Evolutionary conservation across 2,329 filamentous ascomycete species (phyloP), one percentile per base, ranked within the genome.

Genomic region (Chalaropsis thielavioides): DNA sequence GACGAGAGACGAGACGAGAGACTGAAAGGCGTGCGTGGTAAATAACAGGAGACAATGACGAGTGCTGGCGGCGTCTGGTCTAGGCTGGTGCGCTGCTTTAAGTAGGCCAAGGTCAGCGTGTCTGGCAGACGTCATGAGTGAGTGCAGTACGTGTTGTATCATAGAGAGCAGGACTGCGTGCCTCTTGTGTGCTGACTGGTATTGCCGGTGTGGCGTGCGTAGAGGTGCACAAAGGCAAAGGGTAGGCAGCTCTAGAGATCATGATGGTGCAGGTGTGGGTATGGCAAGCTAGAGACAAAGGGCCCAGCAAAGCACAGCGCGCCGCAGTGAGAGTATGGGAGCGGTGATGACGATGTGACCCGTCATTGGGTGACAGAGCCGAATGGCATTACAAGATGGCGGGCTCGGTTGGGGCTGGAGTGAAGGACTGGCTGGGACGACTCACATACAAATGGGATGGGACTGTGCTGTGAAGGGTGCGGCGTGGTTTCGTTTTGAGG

Each of bases 271-370:
- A 56, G 51, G 22, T 56, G 51, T 56, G 51, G 22, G 51, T 56
- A 56, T 56, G 51, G 51, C 51, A 56, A 56, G 51, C 51, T 31
- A 56, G 51, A 56, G 51, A 56, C 51, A 56, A 56, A 56, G 22
- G 51, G 31, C 22, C 31, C 51, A 31, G 51, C 51, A 56, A 56
- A 4, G 51, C 15, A 56, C 27, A 56, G 27, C 27, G 22, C 15
- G 27, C 17, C 51, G 24, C 27, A 17, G 51, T 31, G 27, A 31
- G 13, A 56, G 5, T 11, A 27, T 31, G 51, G 22, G 15, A 56
- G 27, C 27, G 31, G 10, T 31, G 51, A 56, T 56, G 51, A 56
- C 51, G 51, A 56, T 13, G 17, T 13, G 13, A 31, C 22, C 22
- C 51, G 22, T 56, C 51, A 56, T 56, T 56, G 51, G 13, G 51